Percentiles rank a stretch among this genome's conserved stretches.
Conservation (phyloP, 1,284 basidiomycete genomes). For the Irpex sp. region DNA sequence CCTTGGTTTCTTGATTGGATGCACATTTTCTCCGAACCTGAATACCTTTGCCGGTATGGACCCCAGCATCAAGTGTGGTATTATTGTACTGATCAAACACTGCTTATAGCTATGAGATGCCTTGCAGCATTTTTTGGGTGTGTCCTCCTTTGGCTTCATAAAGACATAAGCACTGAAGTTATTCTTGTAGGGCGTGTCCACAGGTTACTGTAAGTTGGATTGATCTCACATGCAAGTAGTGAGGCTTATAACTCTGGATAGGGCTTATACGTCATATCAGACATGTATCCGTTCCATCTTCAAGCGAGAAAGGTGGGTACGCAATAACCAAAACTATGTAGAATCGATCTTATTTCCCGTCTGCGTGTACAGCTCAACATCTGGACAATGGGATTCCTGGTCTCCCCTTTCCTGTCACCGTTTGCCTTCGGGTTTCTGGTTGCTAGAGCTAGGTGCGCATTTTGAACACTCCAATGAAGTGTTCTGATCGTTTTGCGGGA, state of each 20-base stretch:
- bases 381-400: conserved; percentile 80
- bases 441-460: conserved; percentile 54
- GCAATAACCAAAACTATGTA: neutral
- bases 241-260: conserved; percentile 25
- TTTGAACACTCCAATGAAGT: no score
- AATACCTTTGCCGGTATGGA: conserved; percentile 55
- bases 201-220: conserved; percentile 66
- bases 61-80: conserved; percentile 4
- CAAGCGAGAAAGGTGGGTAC: conserved; percentile 71
- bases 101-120: conserved; percentile 50
- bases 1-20: conserved; percentile 57
- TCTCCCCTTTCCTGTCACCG: conserved; percentile 73
- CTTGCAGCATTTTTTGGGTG: conserved; percentile 78
- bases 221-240: neutral
- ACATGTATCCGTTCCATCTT: conserved; percentile 80
- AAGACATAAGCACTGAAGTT: conserved; percentile 1
- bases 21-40: conserved; percentile 62
- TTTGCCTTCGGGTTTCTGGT: conserved; percentile 79
- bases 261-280: conserved; percentile 76
- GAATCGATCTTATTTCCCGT: no score
- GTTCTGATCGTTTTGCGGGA: no score
- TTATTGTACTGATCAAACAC: conserved; percentile 25
- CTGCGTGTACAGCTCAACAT: conserved; percentile 58
- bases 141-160: conserved; percentile 19
- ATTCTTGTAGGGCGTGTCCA: conserved; percentile 58